Evolutionary conservation across 495 filamentous ascomycete species (phyloP), one percentile per base, ranked within the genome.

Genomic region (Aspergillus saccharolyticus): DNA sequence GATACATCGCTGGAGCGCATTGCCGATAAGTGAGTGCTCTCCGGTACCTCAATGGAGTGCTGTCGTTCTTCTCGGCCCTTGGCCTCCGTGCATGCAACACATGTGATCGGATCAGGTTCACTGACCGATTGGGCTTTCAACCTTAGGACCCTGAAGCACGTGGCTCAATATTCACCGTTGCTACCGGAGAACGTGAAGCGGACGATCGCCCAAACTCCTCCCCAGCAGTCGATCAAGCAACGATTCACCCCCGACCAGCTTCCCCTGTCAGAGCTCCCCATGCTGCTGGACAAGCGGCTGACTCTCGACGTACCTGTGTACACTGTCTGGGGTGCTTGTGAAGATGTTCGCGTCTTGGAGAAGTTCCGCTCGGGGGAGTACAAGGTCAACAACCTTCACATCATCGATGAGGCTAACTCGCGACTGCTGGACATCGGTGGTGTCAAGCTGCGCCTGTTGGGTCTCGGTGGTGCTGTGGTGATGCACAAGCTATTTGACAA

Each of bases 401-500:
- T 99, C 66, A 96, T 99, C 59, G 95, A 99, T 66, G 95, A 99
- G 78, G 90, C 93, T 43, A 92, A 90, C 71, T 97, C 95, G 14
- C 87, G 94, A 72, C 76, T 97, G 54, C 77, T 99, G 54, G 95
- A 99, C 70, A 81, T 96, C 47, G 94, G 93, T 59, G 94, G 95
- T 56, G 89, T 99, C 18, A 97, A 96, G 83, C 85, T 99, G 50
- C 90, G 95, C 63, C 80, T 99, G 55, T 82, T 99, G 19, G 95
- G 95, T 53, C 74, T 99, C 50, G 95, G 95, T 53, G 94, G 95
- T 62, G 95, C 95, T 0, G 93, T 99, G 0, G 95, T 99, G 22
- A 99, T 99, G 95, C 95, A 99, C 78, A 99, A 99, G 80, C 84
- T 99, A 9, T 99, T 99, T 68, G 95, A 99, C 70, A 99, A 97